Conservation (phyloP, 2,329 filamentous ascomycete species). For the Geoglossum cookeanum region DNA sequence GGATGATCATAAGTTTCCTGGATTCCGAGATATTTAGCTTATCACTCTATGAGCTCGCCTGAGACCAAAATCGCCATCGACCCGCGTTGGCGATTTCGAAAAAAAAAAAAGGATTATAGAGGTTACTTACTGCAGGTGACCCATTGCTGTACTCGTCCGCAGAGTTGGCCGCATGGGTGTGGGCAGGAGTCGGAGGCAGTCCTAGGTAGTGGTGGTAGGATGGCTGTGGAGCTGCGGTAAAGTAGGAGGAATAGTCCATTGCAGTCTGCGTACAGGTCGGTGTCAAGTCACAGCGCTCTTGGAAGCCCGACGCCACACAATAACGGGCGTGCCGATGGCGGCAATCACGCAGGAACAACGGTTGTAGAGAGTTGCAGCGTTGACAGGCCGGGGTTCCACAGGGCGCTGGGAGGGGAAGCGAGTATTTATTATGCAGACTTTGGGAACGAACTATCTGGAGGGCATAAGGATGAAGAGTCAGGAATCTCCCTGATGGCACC, state of each 20-base stretch:
- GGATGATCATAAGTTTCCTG: constrained; percentile 15
- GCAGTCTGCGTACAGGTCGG: constrained; percentile 2
- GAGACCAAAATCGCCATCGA: neutral
- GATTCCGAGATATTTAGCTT: constrained; percentile 9
- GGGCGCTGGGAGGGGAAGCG: neutral
- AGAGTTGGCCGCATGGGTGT: constrained; percentile 20
- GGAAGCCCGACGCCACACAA: neutral
- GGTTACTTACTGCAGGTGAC: constrained; percentile 20
- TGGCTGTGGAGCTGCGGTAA: constrained; percentile 24
- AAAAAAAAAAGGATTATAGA: constrained; percentile 14
- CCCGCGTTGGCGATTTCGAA: constrained; percentile 16
- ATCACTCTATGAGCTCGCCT: neutral
- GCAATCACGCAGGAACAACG: neutral
- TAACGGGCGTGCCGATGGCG: neutral
- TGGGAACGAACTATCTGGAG: neutral
- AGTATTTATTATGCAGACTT: neutral
- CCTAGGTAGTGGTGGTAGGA: constrained; percentile 30
- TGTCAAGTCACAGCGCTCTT: neutral
- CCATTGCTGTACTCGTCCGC: constrained; percentile 26
- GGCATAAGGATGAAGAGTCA: neutral
- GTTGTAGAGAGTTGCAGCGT: neutral
- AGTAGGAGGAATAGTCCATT: constrained; percentile 40
- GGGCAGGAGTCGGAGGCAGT: constrained; percentile 21
- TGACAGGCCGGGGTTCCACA: neutral
- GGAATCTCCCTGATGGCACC: neutral